phyloP scores from a whole-genome alignment of 1,284 basidiomycete genomes.

The Heliocybe sulcata region DNA sequence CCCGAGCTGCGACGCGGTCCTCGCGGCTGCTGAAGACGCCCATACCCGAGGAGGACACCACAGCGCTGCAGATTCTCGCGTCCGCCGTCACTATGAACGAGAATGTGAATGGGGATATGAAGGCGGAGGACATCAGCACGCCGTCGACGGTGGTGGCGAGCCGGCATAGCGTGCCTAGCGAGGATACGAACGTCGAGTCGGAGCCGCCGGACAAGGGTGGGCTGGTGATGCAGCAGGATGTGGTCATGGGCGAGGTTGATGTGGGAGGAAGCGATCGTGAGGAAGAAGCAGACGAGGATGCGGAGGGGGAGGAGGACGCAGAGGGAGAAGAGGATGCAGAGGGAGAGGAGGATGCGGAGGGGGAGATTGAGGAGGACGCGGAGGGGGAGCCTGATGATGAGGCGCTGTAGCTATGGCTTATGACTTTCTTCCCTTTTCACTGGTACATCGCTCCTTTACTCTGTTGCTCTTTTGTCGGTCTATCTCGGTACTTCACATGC shows the following conservation, averaged over 20 bases:
- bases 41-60: neutral
- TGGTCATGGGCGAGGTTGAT: constrained; percentile 6
- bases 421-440: neutral
- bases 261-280: neutral
- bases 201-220: constrained; percentile 11
- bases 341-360: constrained; percentile 2
- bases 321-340: constrained; percentile 19
- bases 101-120: constrained; percentile 19
- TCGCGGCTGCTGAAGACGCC: too few relatives aligned
- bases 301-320: constrained; percentile 12
- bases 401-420: neutral
- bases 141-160: constrained; percentile 40
- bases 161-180: constrained; percentile 47
- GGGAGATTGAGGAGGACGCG: constrained; percentile 13
- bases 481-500: neutral
- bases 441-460: neutral
- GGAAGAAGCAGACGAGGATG: constrained; percentile 14
- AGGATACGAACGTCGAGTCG: constrained; percentile 37
- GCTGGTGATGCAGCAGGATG: constrained; percentile 4
- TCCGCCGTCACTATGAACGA: neutral
- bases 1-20: neutral
- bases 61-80: neutral
- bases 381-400: constrained; percentile 10
- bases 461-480: too few relatives aligned
- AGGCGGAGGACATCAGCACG: constrained; percentile 45